Evolutionary conservation across 345 rosid species (phyloP).

Genomic region (Syzygium aromaticum): DNA sequence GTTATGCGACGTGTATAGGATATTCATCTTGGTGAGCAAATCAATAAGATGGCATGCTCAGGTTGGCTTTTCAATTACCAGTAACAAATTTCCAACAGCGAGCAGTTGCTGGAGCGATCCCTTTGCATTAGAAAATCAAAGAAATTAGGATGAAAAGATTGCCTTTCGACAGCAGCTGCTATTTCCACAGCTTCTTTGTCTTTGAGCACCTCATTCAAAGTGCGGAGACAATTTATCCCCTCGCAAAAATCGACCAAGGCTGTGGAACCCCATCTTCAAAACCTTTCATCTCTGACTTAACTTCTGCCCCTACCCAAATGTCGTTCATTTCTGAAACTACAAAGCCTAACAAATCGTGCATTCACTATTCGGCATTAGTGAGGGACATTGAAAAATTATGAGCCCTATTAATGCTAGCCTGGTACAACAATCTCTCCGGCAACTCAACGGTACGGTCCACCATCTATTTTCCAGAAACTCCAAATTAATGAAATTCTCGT

Average conservation of each 20-base stretch:
- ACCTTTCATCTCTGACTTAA: neutral
- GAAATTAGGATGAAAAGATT: neutral
- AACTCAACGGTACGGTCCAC: too few relatives aligned
- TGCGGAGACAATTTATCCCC: neutral
- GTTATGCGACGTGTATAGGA: too few relatives aligned
- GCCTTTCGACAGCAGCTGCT: neutral
- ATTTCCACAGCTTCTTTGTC: neutral
- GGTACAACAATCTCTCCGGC: too few relatives aligned
- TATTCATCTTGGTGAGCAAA: neutral
- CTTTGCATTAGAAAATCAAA: neutral
- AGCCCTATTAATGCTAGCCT: neutral
- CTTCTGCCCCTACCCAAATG: neutral
- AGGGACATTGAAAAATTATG: neutral
- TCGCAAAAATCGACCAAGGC: neutral
- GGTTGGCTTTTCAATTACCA: neutral
- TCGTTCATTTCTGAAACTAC: neutral
- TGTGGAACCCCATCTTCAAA: fast-evolving
- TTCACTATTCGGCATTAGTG: neutral
- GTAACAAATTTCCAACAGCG: neutral
- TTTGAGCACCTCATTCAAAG: neutral
- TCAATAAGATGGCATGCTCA: neutral
- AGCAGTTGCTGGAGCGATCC: neutral
- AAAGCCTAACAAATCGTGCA: neutral
- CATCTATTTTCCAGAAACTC: too few relatives aligned
- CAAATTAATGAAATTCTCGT: neutral